phyloP scores from a whole-genome alignment of 108 stramenopile genomes.

The Conticribra guillardii region DNA sequence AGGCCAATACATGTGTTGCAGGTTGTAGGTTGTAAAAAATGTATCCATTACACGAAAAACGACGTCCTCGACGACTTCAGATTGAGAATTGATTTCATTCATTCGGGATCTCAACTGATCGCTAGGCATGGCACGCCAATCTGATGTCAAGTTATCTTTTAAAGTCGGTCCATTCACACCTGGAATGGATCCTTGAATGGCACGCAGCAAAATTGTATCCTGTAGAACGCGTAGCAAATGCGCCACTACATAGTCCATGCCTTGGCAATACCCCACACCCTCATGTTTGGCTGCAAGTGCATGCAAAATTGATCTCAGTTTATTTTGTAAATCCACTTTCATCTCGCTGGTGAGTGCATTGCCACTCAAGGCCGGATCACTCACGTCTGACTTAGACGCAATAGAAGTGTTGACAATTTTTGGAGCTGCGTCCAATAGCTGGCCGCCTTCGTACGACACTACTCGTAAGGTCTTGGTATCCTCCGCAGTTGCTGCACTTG shows the following conservation, averaged over 20 bases:
- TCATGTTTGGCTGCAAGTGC: slow-evolving; percentile 78
- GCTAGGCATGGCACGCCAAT: slow-evolving; percentile 42
- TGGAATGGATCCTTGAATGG: slow-evolving; percentile 60
- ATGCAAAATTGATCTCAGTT: slow-evolving; percentile 81
- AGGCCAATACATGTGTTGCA: slow-evolving; percentile 89
- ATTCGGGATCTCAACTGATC: slow-evolving; percentile 41
- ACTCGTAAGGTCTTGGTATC: slow-evolving; percentile 8
- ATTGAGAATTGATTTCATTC: slow-evolving; percentile 47
- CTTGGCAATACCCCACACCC: slow-evolving; percentile 89
- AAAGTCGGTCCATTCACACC: slow-evolving; percentile 20
- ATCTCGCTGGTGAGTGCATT: slow-evolving; percentile 78
- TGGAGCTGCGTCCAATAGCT: slow-evolving; percentile 15
- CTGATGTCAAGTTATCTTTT: neutral
- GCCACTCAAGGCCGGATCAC: slow-evolving; percentile 74
- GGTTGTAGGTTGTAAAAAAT: slow-evolving; percentile 79
- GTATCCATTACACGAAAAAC: slow-evolving; percentile 82
- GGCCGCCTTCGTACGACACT: slow-evolving; percentile 20
- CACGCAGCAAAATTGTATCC: slow-evolving; percentile 79
- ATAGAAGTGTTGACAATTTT: slow-evolving; percentile 25
- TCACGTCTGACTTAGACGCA: slow-evolving; percentile 37
- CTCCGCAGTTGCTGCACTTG: slow-evolving; percentile 14
- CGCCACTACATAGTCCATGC: slow-evolving; percentile 91
- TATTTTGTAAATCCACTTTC: slow-evolving; percentile 79
- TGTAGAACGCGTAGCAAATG: slow-evolving; percentile 87
- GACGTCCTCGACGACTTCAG: slow-evolving; percentile 77